phyloP scores from a whole-genome alignment of 768 basidiomycete genomes.

The Termitomyces sp. region DNA sequence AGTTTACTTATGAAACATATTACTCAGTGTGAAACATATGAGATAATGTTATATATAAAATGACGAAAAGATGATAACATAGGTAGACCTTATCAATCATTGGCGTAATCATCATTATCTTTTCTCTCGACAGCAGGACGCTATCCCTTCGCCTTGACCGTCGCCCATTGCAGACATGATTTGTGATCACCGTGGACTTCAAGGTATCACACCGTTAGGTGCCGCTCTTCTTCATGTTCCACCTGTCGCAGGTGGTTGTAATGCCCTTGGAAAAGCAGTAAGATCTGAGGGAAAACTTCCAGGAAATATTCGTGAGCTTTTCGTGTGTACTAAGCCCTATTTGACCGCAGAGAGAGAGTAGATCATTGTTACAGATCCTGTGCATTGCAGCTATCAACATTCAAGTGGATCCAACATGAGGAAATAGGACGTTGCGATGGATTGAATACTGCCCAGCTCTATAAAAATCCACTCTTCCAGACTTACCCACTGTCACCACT shows the following conservation, averaged over 20 bases:
- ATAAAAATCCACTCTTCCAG: constrained; percentile 29
- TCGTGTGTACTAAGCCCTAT: constrained; percentile 25
- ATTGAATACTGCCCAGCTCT: constrained; percentile 47
- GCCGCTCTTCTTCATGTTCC: constrained; percentile 44
- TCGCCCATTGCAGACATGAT: constrained; percentile 44
- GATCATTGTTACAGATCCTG: constrained; percentile 31
- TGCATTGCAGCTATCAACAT: constrained; percentile 46
- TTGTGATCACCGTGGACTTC: constrained; percentile 38
- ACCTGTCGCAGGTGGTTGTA: constrained; percentile 44
- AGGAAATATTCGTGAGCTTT: constrained; percentile 44
- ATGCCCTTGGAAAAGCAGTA: constrained; percentile 42
- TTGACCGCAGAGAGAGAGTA: neutral
- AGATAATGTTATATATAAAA: too few relatives aligned
- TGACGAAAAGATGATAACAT: too few relatives aligned
- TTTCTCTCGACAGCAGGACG: too few relatives aligned
- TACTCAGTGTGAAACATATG: too few relatives aligned
- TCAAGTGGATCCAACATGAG: constrained; percentile 57
- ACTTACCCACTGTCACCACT: constrained; percentile 23
- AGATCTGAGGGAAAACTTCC: constrained; percentile 41
- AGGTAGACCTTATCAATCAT: too few relatives aligned
- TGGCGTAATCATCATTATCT: too few relatives aligned
- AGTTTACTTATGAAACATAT: too few relatives aligned
- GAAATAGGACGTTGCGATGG: constrained; percentile 44
- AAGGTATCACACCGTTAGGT: constrained; percentile 46
- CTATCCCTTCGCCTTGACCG: constrained; percentile 37